Base-by-base conservation (phyloP, 192 early-diverging fungal genomes). In the Podila minutissima region DNA sequence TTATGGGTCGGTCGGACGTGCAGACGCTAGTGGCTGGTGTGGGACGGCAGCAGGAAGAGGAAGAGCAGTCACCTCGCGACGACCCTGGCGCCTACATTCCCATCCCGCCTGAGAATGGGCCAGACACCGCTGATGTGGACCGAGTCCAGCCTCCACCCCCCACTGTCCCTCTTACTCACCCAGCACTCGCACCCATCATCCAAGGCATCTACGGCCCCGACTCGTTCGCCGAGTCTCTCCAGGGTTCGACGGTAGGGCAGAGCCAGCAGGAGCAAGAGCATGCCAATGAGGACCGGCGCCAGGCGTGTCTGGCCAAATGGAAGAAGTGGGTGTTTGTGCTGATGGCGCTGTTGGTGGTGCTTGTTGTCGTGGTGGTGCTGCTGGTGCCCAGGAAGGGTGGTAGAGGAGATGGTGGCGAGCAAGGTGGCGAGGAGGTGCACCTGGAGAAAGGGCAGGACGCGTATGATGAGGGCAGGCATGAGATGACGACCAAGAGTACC, bases 131-230 rank as follows among this genome's bases (percentile, higher is more conserved):
- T 12, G 26, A 32, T n/a, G n/a, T n/a, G 13, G 20, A 13, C 4
- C 13, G 5, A 28, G 12, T 12, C 10, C 4, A 22, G 19, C 8
- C 29, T 29, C 60, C 31, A 33, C 4, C 32, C 4, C n/a, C 28
- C 6, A 49, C n/a, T 53, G 11, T n/a, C 9, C 26, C 10, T 4
- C 49, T 22, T 11, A 26, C 22, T 13, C 20, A 0, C 1, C 50
- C 38, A 22, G 22, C 15, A 17, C 50, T 33, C 1, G 51, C 55
- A 10, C 51, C 50, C 0, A 26, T 41, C 3, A 72, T 62, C 3
- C 32, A 72, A 29, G 60, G 70, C 2, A 50, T 41, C 22, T 72
- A 64, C 26, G 70, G 61, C 0, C 70, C 60, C 28, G 70, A 72
- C 13, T 64, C 70, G 5, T 58, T 72, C 32, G 28, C 28, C 46